Conservation (phyloP, 805 yeast species). For the Starmerella geochares region DNA sequence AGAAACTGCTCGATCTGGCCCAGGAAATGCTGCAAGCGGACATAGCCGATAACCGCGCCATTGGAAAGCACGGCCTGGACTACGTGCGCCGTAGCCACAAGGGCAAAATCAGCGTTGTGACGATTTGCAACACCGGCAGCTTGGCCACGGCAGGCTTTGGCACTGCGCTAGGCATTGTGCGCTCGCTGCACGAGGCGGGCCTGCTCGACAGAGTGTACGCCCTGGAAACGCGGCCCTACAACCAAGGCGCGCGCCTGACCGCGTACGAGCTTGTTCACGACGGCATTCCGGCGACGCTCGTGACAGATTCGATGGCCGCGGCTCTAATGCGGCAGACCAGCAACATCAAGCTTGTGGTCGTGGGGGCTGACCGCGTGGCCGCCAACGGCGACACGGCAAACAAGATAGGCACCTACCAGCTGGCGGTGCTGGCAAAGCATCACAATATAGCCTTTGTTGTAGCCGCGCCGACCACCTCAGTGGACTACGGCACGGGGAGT, state of each 20-base stretch:
- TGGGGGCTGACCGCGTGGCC: slow-evolving; percentile 93
- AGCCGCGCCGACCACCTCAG: slow-evolving; percentile 91
- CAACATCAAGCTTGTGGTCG: slow-evolving; percentile 80
- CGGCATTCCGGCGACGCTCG: slow-evolving; percentile 72
- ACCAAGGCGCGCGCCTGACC: slow-evolving; percentile 89
- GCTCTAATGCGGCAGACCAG: slow-evolving; percentile 49
- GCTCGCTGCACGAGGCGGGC: slow-evolving; percentile 49
- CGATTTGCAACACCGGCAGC: slow-evolving; percentile 94
- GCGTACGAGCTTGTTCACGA: slow-evolving; percentile 85
- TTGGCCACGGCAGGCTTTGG: slow-evolving; percentile 97
- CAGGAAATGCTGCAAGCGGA: slow-evolving; percentile 61
- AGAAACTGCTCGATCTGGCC: slow-evolving; percentile 30
- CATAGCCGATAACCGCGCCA: slow-evolving; percentile 58
- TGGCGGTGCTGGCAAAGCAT: slow-evolving; percentile 62
- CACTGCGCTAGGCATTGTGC: slow-evolving; percentile 85
- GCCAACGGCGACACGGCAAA: slow-evolving; percentile 92
- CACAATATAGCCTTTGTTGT: slow-evolving; percentile 72
- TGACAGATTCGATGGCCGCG: slow-evolving; percentile 87
- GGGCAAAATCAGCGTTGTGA: slow-evolving; percentile 61
- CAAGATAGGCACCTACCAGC: slow-evolving; percentile 89
- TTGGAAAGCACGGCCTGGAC: slow-evolving; percentile 74
- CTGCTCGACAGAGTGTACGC: slow-evolving; percentile 67
- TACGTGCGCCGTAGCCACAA: slow-evolving; percentile 47
- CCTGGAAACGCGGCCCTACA: slow-evolving; percentile 90
- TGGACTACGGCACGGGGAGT: slow-evolving; percentile 53